Percentiles rank a stretch among this genome's conserved stretches.
These are phyloP conservation scores for Hibiscus mutabilis DNA, from an alignment of 345 rosid species.

Conservation along the genomic window DNA sequence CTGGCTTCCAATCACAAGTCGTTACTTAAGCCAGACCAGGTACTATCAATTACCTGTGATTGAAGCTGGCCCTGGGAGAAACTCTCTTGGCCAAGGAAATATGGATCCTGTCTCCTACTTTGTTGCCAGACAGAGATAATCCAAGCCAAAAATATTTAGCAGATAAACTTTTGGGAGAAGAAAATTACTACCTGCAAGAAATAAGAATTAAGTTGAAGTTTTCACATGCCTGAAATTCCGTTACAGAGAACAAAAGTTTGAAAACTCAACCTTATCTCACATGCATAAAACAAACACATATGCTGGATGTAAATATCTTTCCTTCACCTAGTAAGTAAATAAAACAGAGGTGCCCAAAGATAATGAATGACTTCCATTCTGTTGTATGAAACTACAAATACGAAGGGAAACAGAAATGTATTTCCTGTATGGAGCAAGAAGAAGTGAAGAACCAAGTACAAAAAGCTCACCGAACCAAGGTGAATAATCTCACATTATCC, in stretches of 20 bases:
- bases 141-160: constrained; percentile 23
- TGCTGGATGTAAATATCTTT: no score
- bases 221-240: constrained; percentile 5
- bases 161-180: constrained; percentile 21
- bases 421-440: background rate
- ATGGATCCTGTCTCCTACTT: constrained; percentile 85
- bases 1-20: constrained; percentile 49
- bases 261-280: no score
- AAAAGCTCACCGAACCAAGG: background rate
- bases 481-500: background rate
- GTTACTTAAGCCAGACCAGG: constrained; percentile 28
- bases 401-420: background rate
- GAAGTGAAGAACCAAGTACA: background rate
- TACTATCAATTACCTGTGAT: constrained; percentile 29
- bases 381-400: no score
- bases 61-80: constrained; percentile 61
- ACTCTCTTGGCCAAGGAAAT: constrained; percentile 78
- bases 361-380: no score
- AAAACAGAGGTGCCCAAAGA: no score
- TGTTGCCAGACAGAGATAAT: constrained; percentile 90
- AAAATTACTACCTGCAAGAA: constrained; percentile 20
- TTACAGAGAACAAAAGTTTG: background rate
- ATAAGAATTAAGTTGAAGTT: constrained; percentile 13
- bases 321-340: no score
- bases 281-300: no score